A percentile compares a stretch with the other conserved stretches of the same genome.
phyloP scores from a whole-genome alignment of 129 eudicot genomes.

The Heracleum sosnowskyi region DNA sequence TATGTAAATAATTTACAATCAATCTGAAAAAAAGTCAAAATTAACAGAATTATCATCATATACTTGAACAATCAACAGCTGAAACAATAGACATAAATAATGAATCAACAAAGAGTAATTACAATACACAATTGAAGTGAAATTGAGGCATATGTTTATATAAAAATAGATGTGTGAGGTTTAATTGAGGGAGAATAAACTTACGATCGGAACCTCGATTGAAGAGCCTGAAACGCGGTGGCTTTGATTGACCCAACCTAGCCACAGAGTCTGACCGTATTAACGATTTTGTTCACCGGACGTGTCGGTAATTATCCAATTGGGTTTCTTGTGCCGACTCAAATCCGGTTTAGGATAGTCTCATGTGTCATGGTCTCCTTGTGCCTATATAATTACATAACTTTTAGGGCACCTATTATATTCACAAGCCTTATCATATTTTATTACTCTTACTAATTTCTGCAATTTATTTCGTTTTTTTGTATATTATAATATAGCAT shows the following conservation, averaged over 20 bases:
- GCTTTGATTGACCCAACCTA: constrained; percentile 20
- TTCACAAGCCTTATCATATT: neutral
- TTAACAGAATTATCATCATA: neutral
- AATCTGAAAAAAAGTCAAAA: constrained; percentile 22
- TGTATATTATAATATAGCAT: too few species aligned
- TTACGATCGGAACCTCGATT: neutral
- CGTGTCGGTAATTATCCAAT: constrained; percentile 35
- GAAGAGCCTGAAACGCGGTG: neutral
- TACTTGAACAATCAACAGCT: too few species aligned
- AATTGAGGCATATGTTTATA: too few species aligned
- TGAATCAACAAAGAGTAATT: neutral
- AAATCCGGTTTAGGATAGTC: constrained; percentile 66
- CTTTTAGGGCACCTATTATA: constrained; percentile 28
- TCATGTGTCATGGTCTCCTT: too few species aligned
- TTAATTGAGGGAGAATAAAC: too few species aligned
- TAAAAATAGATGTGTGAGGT: too few species aligned
- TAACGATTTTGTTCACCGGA: constrained; percentile 34
- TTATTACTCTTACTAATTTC: too few species aligned
- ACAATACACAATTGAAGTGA: neutral
- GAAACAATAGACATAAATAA: neutral
- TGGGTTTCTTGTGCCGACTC: constrained; percentile 30
- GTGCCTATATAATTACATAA: too few species aligned
- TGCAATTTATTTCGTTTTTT: too few species aligned
- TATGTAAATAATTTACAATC: constrained; percentile 10
- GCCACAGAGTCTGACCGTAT: constrained; percentile 26